phyloP scores from a whole-genome alignment of 2,329 filamentous ascomycete genomes.

The Aplosporella prunicola region DNA sequence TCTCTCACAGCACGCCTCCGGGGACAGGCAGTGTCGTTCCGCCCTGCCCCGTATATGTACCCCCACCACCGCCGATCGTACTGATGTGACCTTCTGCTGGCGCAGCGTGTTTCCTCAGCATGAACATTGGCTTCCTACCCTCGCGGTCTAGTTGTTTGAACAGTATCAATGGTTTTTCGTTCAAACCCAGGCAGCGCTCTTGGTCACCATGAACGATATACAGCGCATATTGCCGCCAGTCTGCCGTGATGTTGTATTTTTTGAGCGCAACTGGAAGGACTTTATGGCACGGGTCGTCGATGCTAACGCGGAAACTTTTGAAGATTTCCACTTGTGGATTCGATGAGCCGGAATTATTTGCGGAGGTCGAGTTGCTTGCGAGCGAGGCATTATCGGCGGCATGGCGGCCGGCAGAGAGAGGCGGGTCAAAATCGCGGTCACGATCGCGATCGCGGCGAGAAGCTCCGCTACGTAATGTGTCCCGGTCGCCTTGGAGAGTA shows the following conservation, averaged over 20 bases:
- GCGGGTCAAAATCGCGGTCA: constrained; percentile 16
- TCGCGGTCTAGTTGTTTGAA: constrained; percentile 98
- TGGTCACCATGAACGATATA: constrained; percentile 99
- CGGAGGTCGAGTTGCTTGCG: constrained; percentile 5
- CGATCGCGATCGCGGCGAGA: constrained; percentile 4
- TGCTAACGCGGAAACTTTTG: constrained; percentile 95
- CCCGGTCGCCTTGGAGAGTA: neutral
- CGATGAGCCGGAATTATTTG: constrained; percentile 16
- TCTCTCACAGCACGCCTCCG: constrained; percentile 7
- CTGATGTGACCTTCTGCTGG: constrained; percentile 38
- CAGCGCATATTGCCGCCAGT: constrained; percentile 93
- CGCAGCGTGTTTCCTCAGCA: constrained; percentile 66
- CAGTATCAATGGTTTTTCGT: constrained; percentile 88
- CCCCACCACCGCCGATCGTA: constrained; percentile 28
- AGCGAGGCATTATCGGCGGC: constrained; percentile 15
- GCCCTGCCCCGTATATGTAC: constrained; percentile 7
- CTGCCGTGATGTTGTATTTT: constrained; percentile 97
- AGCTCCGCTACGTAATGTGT: too few species aligned
- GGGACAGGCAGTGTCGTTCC: constrained; percentile 4
- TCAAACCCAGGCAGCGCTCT: constrained; percentile 81
- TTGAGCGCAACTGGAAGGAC: constrained; percentile 90
- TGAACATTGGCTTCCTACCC: constrained; percentile 98
- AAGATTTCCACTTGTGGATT: constrained; percentile 77
- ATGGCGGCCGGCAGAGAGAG: constrained; percentile 26
- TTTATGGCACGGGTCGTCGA: constrained; percentile 97